Evolutionary conservation across 345 rosid species (phyloP).

Genomic region (Aethionema arabicum): DNA sequence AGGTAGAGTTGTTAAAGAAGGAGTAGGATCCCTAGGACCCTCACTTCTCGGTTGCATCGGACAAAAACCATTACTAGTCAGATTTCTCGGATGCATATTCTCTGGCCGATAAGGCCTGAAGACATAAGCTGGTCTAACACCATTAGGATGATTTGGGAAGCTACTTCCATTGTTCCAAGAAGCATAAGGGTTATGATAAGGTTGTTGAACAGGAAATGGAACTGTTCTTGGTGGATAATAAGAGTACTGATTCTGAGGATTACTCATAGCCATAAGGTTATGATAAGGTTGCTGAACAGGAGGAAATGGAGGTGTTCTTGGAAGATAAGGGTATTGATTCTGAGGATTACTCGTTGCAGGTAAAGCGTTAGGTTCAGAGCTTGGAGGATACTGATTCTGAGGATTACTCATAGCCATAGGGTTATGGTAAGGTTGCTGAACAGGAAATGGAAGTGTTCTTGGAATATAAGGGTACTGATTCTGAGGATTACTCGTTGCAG

Average conservation of each 20-base stretch:
- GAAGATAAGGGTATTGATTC: constrained; percentile 38
- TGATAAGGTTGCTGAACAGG: constrained; percentile 41
- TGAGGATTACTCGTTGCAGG: constrained; percentile 40
- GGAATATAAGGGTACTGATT: constrained; percentile 38
- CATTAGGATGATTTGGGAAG: constrained; percentile 35
- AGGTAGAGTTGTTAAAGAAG: constrained; percentile 41
- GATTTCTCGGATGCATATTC: constrained; percentile 27
- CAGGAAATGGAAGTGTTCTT: constrained; percentile 42
- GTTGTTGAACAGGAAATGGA: constrained; percentile 41
- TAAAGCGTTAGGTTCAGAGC: constrained; percentile 41
- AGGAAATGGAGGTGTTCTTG: constrained; percentile 42
- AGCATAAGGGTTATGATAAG: constrained; percentile 34
- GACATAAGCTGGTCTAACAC: constrained; percentile 44
- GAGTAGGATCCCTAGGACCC: constrained; percentile 39
- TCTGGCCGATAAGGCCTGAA: constrained; percentile 40
- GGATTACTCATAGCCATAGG: constrained; percentile 36
- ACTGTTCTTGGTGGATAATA: constrained; percentile 42
- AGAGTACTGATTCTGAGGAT: constrained; percentile 41
- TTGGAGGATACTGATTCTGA: constrained; percentile 50
- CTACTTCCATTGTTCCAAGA: constrained; percentile 42
- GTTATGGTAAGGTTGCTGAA: constrained; percentile 39
- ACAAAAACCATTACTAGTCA: constrained; percentile 42
- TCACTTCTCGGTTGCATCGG: constrained; percentile 47
- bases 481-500: constrained; percentile 39
- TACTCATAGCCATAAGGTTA: constrained; percentile 36